These are phyloP conservation scores for Xylariaceae sp. DNA, from an alignment of 2,329 filamentous ascomycete species.

Conservation along the genomic window DNA sequence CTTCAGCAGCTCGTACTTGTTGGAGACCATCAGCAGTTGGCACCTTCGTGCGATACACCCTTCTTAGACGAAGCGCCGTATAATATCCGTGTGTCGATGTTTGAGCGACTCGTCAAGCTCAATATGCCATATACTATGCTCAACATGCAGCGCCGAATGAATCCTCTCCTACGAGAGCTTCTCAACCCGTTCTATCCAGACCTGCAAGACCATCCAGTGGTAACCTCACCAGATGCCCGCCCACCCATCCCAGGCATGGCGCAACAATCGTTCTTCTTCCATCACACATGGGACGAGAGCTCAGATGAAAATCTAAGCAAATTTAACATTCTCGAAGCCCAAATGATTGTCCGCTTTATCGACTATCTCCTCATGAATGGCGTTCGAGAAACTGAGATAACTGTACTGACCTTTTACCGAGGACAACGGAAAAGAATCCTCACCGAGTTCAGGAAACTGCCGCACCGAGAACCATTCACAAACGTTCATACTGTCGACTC, in stretches of 20 bases:
- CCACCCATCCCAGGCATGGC: slow-evolving; percentile 46
- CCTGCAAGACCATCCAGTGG: slow-evolving; percentile 43
- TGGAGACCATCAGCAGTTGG: slow-evolving; percentile 77
- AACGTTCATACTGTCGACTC: slow-evolving; percentile 80
- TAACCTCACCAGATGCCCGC: slow-evolving; percentile 33
- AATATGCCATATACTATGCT: slow-evolving; percentile 61
- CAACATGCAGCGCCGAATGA: slow-evolving; percentile 61
- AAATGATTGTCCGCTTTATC: slow-evolving; percentile 71
- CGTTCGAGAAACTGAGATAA: slow-evolving; percentile 58
- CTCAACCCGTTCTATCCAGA: slow-evolving; percentile 46
- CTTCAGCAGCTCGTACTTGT: slow-evolving; percentile 56
- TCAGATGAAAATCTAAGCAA: slow-evolving; percentile 61
- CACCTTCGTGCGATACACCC: slow-evolving; percentile 61
- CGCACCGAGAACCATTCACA: slow-evolving; percentile 34
- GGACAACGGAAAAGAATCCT: slow-evolving; percentile 69
- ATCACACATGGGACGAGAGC: slow-evolving; percentile 61
- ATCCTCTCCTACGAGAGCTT: slow-evolving; percentile 42
- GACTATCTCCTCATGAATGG: slow-evolving; percentile 69
- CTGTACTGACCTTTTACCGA: slow-evolving; percentile 82
- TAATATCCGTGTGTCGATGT: slow-evolving; percentile 69
- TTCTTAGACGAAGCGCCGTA: slow-evolving; percentile 58
- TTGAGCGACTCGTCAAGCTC: slow-evolving; percentile 71
- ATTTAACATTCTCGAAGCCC: slow-evolving; percentile 66
- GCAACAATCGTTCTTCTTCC: slow-evolving; percentile 39
- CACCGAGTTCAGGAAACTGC: slow-evolving; percentile 39